Base-by-base conservation (phyloP, 495 filamentous ascomycete genomes). In the Chaetomium fimeti region DNA sequence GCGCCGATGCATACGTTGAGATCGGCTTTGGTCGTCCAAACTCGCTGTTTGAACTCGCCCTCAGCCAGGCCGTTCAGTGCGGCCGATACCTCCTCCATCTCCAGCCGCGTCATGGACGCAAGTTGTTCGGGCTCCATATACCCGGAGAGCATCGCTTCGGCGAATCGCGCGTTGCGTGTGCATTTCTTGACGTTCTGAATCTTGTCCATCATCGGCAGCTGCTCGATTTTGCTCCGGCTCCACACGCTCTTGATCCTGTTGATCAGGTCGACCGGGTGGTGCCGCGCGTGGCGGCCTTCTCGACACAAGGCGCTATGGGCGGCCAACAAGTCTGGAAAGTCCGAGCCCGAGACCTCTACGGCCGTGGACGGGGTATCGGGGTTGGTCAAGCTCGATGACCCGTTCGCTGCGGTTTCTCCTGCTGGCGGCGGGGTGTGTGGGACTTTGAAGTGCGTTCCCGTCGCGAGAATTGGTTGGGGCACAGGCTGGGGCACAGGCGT, bases 71-170 rank as follows among this genome's bases (percentile, higher is more conserved):
- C 40, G 2, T 57, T 25, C 42, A 67, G 65, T 12, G 40, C 20
- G 6, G 59, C 42, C 0, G 54, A 52, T n/a, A 59, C 67, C 15
- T 52, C 11, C 7, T 70, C 64, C 38, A 65, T 60, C 42, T 70
- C 62, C 5, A 32, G 9, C 42, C 64, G 43, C 11, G 61, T 57
- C 63, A 69, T 32, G 11, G 38, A 18, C 22, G 51, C 67, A 6
- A 68, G n/a, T 4, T 63, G 55, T 1, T 25, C 38, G 5, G 69
- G 65, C 5, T 63, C 45, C 32, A 72, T 25, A 40, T 66, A 60
- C 5, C 69, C 68, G 16, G 69, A 28, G 4, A 74, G 63, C 55
- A 74, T 47, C 11, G 68, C 72, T 57, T 74, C 71, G 25, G 65
- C 67, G 43, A 72, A 68, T 42, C 70, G 43, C 5, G 40, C 25